phyloP scores from a whole-genome alignment of 306 rosid species.

The Oemleria cerasiformis region DNA sequence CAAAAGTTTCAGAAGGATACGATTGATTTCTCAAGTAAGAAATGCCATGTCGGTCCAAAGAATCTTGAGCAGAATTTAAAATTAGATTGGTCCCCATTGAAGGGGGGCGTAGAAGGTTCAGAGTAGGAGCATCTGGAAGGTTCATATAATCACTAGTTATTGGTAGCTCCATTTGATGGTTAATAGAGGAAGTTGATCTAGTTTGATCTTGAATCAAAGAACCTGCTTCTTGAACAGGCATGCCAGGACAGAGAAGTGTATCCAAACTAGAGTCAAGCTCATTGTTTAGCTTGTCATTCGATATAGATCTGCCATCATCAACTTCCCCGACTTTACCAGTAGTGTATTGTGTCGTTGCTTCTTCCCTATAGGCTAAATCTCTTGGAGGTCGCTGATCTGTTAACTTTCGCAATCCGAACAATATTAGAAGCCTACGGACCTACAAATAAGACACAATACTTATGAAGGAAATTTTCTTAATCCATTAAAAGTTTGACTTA shows the following conservation, averaged over 20 bases:
- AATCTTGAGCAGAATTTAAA: constrained; percentile 20
- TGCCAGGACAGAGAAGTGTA: constrained; percentile 23
- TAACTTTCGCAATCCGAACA: constrained; percentile 40
- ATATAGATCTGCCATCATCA: not conserved
- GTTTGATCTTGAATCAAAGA: constrained; percentile 33
- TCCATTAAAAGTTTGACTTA: constrained; percentile 15
- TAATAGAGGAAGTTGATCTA: constrained; percentile 27
- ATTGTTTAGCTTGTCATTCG: not conserved
- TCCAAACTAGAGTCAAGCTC: not conserved
- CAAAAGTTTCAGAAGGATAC: constrained; percentile 23
- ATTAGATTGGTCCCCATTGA: constrained; percentile 16
- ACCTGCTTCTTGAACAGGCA: constrained; percentile 26
- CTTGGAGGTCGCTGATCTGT: constrained; percentile 14
- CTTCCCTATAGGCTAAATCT: not conserved
- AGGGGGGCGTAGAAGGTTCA: constrained; percentile 13
- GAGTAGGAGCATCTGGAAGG: constrained; percentile 26
- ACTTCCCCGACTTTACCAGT: not conserved
- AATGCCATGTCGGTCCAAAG: constrained; percentile 14
- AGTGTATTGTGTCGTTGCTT: not conserved
- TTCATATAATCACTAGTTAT: constrained; percentile 23
- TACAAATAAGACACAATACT: constrained; percentile 26
- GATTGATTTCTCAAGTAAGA: constrained; percentile 29
- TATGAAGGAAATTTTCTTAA: not conserved
- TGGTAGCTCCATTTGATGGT: constrained; percentile 23
- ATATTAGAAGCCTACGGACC: constrained; percentile 43